Conservation (phyloP, 192 early-diverging fungal genomes). For the Coemansia sp. region DNA sequence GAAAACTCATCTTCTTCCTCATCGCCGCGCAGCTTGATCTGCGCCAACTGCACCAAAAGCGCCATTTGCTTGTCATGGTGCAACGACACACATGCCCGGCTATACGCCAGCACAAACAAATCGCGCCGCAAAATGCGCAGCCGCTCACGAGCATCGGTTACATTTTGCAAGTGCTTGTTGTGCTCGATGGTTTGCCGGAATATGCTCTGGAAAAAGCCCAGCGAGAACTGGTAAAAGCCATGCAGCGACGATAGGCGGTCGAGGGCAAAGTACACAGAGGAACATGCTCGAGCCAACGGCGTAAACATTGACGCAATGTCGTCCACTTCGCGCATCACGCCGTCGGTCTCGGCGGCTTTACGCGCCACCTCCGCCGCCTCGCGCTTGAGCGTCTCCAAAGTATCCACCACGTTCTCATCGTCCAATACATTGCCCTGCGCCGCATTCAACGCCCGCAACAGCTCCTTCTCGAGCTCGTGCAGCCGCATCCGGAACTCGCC, state of each 20-base stretch:
- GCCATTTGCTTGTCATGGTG: slow-evolving; percentile 90
- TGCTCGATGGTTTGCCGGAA: slow-evolving; percentile 84
- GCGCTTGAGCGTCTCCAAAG: slow-evolving; percentile 92
- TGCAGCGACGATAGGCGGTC: slow-evolving; percentile 88
- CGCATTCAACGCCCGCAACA: slow-evolving; percentile 91
- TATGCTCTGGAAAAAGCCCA: slow-evolving; percentile 93
- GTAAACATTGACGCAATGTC: slow-evolving; percentile 85
- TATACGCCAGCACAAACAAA: slow-evolving; percentile 80
- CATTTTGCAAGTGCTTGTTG: slow-evolving; percentile 64
- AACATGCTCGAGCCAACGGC: slow-evolving; percentile 87
- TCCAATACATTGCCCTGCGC: slow-evolving; percentile 97
- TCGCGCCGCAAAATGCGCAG: slow-evolving; percentile 75
- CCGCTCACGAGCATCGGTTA: slow-evolving; percentile 69
- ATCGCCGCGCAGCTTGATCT: slow-evolving; percentile 73
- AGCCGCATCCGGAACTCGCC: slow-evolving; percentile 95
- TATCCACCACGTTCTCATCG: slow-evolving; percentile 91
- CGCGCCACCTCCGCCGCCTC: slow-evolving; percentile 93
- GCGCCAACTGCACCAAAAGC: slow-evolving; percentile 83
- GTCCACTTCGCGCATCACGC: slow-evolving; percentile 94
- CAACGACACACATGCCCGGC: slow-evolving; percentile 77
- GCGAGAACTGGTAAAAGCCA: slow-evolving; percentile 98
- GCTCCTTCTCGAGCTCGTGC: slow-evolving; percentile 88
- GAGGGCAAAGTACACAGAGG: slow-evolving; percentile 95
- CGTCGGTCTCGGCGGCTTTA: slow-evolving; percentile 93
- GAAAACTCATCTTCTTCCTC: slow-evolving; percentile 41